Evolutionary conservation across 1,284 basidiomycete species (phyloP).

Genomic region (Kwoniella shivajii): DNA sequence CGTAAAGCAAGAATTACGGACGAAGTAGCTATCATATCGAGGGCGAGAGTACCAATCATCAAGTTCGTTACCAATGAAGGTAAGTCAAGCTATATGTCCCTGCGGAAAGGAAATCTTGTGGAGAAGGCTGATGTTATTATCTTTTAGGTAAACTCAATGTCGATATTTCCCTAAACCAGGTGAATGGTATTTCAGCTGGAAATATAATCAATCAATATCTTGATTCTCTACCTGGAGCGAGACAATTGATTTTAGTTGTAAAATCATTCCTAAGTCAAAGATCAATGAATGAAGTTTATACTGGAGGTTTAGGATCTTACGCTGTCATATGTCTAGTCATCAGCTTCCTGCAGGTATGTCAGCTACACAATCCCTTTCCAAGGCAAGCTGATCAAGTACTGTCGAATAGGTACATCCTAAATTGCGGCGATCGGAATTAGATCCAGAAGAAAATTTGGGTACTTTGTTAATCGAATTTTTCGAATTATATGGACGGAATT

Average conservation of each 20-base stretch:
- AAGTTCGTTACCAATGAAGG: conserved; percentile 43
- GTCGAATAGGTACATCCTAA: conserved; percentile 91
- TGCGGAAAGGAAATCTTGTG: background rate
- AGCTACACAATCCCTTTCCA: no score
- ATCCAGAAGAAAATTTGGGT: conserved; percentile 83
- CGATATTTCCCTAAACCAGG: conserved; percentile 88
- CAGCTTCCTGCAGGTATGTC: conserved; percentile 80
- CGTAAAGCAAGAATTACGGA: conserved; percentile 57
- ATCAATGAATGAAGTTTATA: conserved; percentile 95
- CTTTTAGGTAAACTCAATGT: conserved; percentile 72
- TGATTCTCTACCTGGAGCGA: conserved; percentile 70
- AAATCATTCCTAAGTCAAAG: conserved; percentile 89
- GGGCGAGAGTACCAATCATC: conserved; percentile 70
- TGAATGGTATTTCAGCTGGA: conserved; percentile 78
- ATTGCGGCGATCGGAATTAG: conserved; percentile 82
- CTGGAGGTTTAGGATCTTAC: conserved; percentile 92
- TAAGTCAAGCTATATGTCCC: conserved; percentile 3
- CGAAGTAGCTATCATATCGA: conserved; percentile 77
- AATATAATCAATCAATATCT: conserved; percentile 81
- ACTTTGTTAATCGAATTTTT: conserved; percentile 94
- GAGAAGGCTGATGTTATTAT: background rate
- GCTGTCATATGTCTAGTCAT: conserved; percentile 90
- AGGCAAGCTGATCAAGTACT: no score
- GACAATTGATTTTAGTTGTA: conserved; percentile 78
- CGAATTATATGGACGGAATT: conserved; percentile 88